Evolutionary conservation across 345 rosid species (phyloP).

Genomic region (Hibiscus mutabilis): DNA sequence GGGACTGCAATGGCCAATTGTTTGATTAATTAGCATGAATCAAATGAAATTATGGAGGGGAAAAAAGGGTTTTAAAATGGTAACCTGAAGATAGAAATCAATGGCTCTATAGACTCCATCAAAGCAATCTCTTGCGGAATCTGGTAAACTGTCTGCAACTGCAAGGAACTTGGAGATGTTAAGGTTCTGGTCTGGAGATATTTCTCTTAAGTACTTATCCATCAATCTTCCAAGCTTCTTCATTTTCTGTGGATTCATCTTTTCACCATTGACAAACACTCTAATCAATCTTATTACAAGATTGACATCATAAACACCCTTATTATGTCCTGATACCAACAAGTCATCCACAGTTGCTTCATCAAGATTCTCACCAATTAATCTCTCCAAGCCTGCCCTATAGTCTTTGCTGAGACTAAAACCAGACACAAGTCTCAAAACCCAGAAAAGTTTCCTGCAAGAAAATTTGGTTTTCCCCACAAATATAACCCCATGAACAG

Average conservation of each 20-base stretch:
- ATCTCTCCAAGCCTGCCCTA: slow-evolving; percentile 49
- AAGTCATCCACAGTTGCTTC: slow-evolving; percentile 75
- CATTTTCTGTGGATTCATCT: slow-evolving; percentile 19
- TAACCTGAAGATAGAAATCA: slow-evolving; percentile 72
- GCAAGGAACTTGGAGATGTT: slow-evolving; percentile 54
- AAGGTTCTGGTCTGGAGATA: slow-evolving; percentile 69
- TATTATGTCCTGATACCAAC: slow-evolving; percentile 39
- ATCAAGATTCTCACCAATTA: slow-evolving; percentile 59
- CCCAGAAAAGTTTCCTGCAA: slow-evolving; percentile 57
- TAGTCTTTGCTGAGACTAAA: slow-evolving; percentile 48
- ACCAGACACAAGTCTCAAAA: slow-evolving; percentile 42
- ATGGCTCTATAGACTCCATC: slow-evolving; percentile 79
- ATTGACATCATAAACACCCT: slow-evolving; percentile 52
- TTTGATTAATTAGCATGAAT: neutral
- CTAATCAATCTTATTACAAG: slow-evolving; percentile 50
- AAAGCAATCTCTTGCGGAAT: slow-evolving; percentile 61
- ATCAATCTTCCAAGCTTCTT: slow-evolving; percentile 46
- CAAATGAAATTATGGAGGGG: neutral
- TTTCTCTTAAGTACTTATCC: slow-evolving; percentile 60
- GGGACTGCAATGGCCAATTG: slow-evolving; percentile 42
- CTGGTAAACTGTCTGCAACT: slow-evolving; percentile 72
- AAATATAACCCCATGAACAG: slow-evolving; percentile 46
- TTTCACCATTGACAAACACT: slow-evolving; percentile 33
- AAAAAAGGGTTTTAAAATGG: neutral
- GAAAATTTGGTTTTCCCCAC: slow-evolving; percentile 42